Conservation (phyloP, 495 filamentous ascomycete species). For the Apodospora peruviana region DNA sequence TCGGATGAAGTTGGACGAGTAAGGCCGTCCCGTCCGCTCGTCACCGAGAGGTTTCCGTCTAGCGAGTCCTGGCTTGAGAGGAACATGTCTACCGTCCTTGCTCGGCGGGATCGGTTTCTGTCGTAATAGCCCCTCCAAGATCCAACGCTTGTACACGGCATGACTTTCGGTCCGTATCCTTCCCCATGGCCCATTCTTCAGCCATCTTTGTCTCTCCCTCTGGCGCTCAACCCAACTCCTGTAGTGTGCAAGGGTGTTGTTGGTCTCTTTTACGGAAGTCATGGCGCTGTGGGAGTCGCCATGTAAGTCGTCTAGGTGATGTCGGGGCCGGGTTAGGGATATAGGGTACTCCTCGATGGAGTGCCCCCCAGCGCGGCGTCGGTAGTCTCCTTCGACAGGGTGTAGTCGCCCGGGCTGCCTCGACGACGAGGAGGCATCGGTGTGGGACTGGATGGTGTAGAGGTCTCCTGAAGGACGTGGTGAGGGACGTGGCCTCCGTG, state of each 20-base stretch:
- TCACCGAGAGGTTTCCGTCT: slow-evolving; percentile 51
- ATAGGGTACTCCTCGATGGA: slow-evolving; percentile 2
- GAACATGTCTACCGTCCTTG: slow-evolving; percentile 59
- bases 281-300: slow-evolving; percentile 11
- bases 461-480: slow-evolving; percentile 12
- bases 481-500: slow-evolving; percentile 4
- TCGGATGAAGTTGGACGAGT: slow-evolving; percentile 73
- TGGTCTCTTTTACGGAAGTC: slow-evolving; percentile 13
- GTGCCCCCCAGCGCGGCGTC: background rate
- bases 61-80: slow-evolving; percentile 40
- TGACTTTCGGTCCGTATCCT: slow-evolving; percentile 4
- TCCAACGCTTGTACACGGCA: slow-evolving; percentile 29
- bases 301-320: slow-evolving; percentile 21
- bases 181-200: slow-evolving; percentile 10
- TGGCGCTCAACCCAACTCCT: slow-evolving; percentile 18
- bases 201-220: slow-evolving; percentile 14
- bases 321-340: slow-evolving; percentile 20
- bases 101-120: slow-evolving; percentile 40
- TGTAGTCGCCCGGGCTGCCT: background rate
- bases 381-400: background rate
- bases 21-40: slow-evolving; percentile 67
- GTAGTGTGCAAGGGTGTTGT: slow-evolving; percentile 13
- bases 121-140: slow-evolving; percentile 40
- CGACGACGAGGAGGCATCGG: slow-evolving; percentile 4
- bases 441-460: slow-evolving; percentile 26